Percentiles rank a stretch among this genome's conserved stretches.
phyloP scores from a whole-genome alignment of 352 stramenopile genomes.

The Pythium dissotocum region DNA sequence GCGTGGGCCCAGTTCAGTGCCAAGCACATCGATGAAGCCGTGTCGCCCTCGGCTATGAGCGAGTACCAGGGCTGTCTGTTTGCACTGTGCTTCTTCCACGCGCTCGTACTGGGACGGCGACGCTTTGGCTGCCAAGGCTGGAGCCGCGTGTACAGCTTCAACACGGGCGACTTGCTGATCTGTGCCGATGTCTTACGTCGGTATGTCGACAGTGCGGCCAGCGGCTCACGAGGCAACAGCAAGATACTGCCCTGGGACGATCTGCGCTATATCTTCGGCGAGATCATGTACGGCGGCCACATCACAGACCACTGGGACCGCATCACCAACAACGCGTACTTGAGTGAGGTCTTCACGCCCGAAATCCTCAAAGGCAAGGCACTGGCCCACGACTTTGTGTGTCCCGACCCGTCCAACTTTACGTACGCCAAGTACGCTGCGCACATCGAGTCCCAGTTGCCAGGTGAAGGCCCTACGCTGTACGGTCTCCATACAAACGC shows the following conservation, averaged over 20 bases:
- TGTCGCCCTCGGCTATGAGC: constrained; percentile 46
- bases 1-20: constrained; percentile 79
- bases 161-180: constrained; percentile 93
- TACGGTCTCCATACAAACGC: constrained; percentile 83
- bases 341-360: constrained; percentile 63
- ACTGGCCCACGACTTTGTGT: constrained; percentile 74
- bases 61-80: constrained; percentile 94
- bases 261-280: constrained; percentile 90
- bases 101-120: constrained; percentile 87
- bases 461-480: constrained; percentile 60
- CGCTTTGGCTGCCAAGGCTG: constrained; percentile 93
- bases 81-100: constrained; percentile 94
- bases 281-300: constrained; percentile 91
- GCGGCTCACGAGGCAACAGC: constrained; percentile 1
- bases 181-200: constrained; percentile 79
- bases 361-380: constrained; percentile 57
- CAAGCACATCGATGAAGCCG: constrained; percentile 71
- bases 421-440: constrained; percentile 95
- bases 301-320: constrained; percentile 87
- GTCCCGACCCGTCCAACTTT: constrained; percentile 61
- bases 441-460: constrained; percentile 69
- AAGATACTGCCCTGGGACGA: constrained; percentile 73
- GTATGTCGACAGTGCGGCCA: constrained; percentile 46
- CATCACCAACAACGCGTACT: constrained; percentile 81
- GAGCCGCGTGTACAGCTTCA: constrained; percentile 93